phyloP scores from a whole-genome alignment of 1,284 basidiomycete species.

The Fomitopsis schrenkii region DNA sequence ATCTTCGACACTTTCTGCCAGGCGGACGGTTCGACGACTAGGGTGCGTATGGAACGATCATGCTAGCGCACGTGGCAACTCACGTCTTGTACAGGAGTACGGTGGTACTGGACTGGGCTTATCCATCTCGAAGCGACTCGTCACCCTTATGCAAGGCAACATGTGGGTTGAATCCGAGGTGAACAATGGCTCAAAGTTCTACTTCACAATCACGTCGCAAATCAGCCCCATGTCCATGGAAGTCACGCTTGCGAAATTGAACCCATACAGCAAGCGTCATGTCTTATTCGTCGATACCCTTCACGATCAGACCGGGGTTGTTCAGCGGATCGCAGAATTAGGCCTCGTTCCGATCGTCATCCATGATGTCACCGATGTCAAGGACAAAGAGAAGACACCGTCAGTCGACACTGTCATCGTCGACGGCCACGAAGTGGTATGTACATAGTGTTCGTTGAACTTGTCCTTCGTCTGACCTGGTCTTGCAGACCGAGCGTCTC shows the following conservation, averaged over 20 bases:
- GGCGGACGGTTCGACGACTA: conserved; percentile 91
- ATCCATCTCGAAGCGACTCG: conserved; percentile 92
- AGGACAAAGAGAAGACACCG: conserved; percentile 77
- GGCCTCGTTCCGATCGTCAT: conserved; percentile 81
- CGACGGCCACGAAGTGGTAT: conserved; percentile 81
- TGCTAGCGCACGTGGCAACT: background rate
- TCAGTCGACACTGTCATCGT: conserved; percentile 96
- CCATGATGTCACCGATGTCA: conserved; percentile 75
- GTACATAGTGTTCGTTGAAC: conserved; percentile 27
- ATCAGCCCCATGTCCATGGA: conserved; percentile 76
- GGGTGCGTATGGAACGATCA: conserved; percentile 37
- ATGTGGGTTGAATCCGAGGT: conserved; percentile 98
- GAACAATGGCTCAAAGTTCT: conserved; percentile 92
- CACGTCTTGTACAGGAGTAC: conserved; percentile 65
- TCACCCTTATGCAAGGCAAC: conserved; percentile 96
- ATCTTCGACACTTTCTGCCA: conserved; percentile 99
- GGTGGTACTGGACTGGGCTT: conserved; percentile 98
- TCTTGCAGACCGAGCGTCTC: conserved; percentile 76
- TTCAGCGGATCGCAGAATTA: conserved; percentile 75
- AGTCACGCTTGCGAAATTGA: conserved; percentile 70
- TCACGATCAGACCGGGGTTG: conserved; percentile 74
- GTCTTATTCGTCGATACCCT: conserved; percentile 92
- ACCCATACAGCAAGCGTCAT: conserved; percentile 72
- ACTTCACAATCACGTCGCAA: conserved; percentile 90
- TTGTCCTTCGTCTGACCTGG: background rate